A percentile compares a stretch with the other conserved stretches of the same genome.
Conservation (phyloP, 2,329 filamentous ascomycete genomes). For the Sphaerulina musiva region DNA sequence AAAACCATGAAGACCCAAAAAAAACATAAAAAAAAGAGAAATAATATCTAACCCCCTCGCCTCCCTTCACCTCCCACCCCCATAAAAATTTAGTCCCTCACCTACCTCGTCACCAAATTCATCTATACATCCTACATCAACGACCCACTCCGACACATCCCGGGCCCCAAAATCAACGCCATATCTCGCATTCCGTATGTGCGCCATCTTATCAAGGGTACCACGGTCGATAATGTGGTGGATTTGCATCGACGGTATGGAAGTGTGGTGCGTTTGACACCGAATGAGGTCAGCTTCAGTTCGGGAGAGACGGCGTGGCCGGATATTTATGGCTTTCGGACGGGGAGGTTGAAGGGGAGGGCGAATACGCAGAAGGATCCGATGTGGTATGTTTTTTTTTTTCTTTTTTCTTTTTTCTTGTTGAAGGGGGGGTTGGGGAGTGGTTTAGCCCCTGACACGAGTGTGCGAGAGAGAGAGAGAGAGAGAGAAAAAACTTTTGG, state of each 20-base stretch:
- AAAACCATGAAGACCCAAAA: no score
- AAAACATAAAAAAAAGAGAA: no score
- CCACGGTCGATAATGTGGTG: conserved; percentile 38
- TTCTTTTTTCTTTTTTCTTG: no score
- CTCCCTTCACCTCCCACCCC: no score
- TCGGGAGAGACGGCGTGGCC: conserved; percentile 40
- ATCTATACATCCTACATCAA: conserved; percentile 39
- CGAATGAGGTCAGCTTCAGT: conserved; percentile 41
- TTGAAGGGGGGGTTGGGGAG: no score
- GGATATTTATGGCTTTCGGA: conserved; percentile 39
- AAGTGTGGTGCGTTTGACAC: conserved; percentile 38
- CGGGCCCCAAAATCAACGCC: conserved; percentile 36
- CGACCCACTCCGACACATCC: conserved; percentile 40
- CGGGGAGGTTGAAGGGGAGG: conserved; percentile 33
- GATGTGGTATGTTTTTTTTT: conserved; percentile 22
- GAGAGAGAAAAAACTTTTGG: no score
- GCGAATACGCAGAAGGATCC: conserved; percentile 35
- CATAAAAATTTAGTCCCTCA: not conserved
- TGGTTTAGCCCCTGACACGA: no score
- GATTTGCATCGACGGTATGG: conserved; percentile 38
- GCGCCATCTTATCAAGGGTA: conserved; percentile 22
- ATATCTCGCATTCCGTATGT: conserved; percentile 24
- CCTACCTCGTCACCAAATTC: conserved; percentile 17
- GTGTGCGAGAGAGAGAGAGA: no score
- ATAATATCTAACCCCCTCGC: no score